Base-by-base conservation (phyloP, 2,329 filamentous ascomycete genomes). In the Helotiales sp. region DNA sequence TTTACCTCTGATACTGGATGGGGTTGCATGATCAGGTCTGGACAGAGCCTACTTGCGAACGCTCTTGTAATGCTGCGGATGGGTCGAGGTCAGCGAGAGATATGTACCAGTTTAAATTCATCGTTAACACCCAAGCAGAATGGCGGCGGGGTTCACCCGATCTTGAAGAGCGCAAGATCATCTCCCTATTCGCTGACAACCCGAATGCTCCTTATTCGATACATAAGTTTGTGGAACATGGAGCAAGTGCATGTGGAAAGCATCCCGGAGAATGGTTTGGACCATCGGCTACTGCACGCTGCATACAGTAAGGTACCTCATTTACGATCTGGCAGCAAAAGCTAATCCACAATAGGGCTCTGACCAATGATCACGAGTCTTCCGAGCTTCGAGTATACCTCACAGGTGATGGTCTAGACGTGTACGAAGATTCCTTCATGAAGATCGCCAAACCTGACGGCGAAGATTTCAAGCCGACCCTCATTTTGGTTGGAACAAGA, bases 241-340 rank as follows among this genome's bases (percentile, higher is more conserved):
- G 95, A 17, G 92, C 92, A 24, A 80, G 83, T 33, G 88, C 89
- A 2, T 99, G 95, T 73, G 93, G 91, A 3, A 98, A 96, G 74
- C 90, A 96, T 69, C 95, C 95, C 0, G 95, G 95, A 34, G 91
- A 98, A 75, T 99, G 95, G 95, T 99, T 99, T 75, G 95, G 95
- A 0, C 95, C 95, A n/a, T 97, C 92, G 17, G 95, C 95, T 6
- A 96, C 95, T 9, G 93, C 95, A 47, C 86, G 88, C 56, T 98
- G 95, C 73, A 97, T 99, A 65, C 88, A 95, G 92, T 96, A 77
- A 72, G 89, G 75, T 47, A 34, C 22, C 19, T 22, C 33, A 22
- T 22, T 10, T 44, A 27, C 9, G 1, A 25, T 7, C 9, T 33
- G 10, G 12, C 15, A 29, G 17, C 30, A 17, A 15, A n/a, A 52